Base-by-base conservation (phyloP, 2,329 filamentous ascomycete genomes). In the Sclerotiophoma versabilis region DNA sequence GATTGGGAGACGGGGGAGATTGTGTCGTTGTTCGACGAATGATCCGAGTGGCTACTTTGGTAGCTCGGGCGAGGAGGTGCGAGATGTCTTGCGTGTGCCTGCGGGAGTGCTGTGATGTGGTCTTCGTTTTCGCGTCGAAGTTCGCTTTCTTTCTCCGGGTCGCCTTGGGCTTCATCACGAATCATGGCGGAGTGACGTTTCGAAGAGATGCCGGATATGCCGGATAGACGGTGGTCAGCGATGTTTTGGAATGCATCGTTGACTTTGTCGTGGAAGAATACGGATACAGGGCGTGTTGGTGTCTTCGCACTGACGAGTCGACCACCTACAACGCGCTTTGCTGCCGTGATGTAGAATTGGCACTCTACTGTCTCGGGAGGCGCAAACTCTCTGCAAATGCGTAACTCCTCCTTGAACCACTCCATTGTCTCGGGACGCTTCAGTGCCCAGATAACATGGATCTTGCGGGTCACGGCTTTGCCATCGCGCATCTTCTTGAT, bases 401-500 rank as follows among this genome's bases (percentile, higher is more conserved):
- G 86, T 54, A 97, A 81, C 74, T 97, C 93, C 76, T 97, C 93
- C 62, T 91, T 90, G 81, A 97, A 98, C 93, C 93, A 98, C 72
- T 97, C 92, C 87, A 98, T 92, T 1, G 92, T 91, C 74, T 97
- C 93, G 12, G 95, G 87, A 50, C 90, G 86, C 76, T 95, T 96
- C 62, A 97, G 80, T 5, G 93, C 87, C 93, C 93, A 98, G n/a
- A 98, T 85, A 1, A 98, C 91, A 14, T 95, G 89, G 5, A 98
- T 89, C 60, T 89, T 91, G 72, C 90, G 91, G 2, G 93, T 97
- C 37, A 96, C 91, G 27, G 93, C 93, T 75, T 96, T 96, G 43
- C 92, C 91, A 70, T 96, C 93, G 54, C 92, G 87, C 89, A 98
- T 96, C 54, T 92, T 87, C 77, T 96, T 97, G 77, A 97, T 96